Percentiles rank a stretch among this genome's conserved stretches.
These are phyloP conservation scores for Centaurea solstitialis DNA, from an alignment of 129 eudicot species.

Conservation along the genomic window DNA sequence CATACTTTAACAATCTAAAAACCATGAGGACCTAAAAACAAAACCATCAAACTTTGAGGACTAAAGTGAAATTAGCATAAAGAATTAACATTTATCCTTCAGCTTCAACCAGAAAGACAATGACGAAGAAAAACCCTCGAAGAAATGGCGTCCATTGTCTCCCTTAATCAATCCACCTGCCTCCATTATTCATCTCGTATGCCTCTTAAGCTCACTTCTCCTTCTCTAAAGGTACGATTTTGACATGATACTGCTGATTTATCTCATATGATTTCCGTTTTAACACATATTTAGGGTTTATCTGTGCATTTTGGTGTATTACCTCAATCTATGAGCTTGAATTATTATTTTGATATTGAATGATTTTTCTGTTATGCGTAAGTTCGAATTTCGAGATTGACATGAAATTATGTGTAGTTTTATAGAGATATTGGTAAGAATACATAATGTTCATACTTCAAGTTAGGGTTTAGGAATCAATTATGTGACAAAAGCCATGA, in stretches of 20 bases:
- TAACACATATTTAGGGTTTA: constrained; percentile 18
- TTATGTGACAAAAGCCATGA: background rate
- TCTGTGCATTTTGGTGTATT: constrained; percentile 1
- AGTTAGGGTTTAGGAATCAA: background rate
- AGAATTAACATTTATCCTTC: constrained; percentile 10
- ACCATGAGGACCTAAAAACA: background rate
- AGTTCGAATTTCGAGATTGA: background rate
- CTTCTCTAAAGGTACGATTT: constrained; percentile 42
- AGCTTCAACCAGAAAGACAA: background rate
- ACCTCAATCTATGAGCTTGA: constrained; percentile 1
- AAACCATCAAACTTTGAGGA: constrained; percentile 5
- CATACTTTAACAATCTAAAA: background rate
- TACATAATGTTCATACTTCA: background rate
- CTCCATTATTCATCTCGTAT: constrained; percentile 30
- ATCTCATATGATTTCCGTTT: background rate
- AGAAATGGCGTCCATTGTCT: constrained; percentile 32
- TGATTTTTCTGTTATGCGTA: background rate
- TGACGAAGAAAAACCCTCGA: constrained; percentile 20
- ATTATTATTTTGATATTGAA: background rate
- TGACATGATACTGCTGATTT: background rate
- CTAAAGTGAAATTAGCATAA: background rate
- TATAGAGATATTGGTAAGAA: background rate
- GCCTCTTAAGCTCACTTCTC: constrained; percentile 48
- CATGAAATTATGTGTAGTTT: background rate
- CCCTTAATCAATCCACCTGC: constrained; percentile 22